Base-by-base conservation (phyloP, 1,284 basidiomycete genomes). In the Leccinum angustisporum region DNA sequence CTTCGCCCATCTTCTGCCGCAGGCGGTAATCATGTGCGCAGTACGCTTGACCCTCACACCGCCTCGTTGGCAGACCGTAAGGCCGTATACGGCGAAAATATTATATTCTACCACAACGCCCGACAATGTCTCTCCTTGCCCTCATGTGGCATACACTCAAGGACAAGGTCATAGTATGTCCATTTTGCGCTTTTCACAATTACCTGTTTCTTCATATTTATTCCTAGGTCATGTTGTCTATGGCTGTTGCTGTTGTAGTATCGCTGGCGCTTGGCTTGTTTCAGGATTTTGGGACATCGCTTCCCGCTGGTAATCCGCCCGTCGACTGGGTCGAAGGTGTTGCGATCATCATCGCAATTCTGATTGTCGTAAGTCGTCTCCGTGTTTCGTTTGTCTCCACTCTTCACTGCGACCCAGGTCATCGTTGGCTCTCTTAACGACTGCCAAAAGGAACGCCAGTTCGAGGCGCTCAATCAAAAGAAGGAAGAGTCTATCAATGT, bases 301-400 rank as follows among this genome's bases (percentile, higher is more conserved):
- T 85, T 27, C 27, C 27, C 27, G 27, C 27, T 27, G 27, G 27
- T 27, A 78, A 87, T 51, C 86, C 92, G 16, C 84, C 83, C 14
- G 91, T 92, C 3, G 96, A 98, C 71, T 99, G 97, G 96, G 95
- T 99, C 4, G 97, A 99, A 79, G 97, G 97, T 70, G 94, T 99
- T 13, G 95, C 97, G 7, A 99, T 99, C 72, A 86, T 97, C 68
- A 85, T 95, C 60, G 97, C 97, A 6, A 87, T 94, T 58, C 66
- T 85, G 56, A 93, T 95, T 64, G 94, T 97, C 65, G 89, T 88
- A 76, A 61, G 86, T 79, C 21, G 3, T 58, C 31, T 11, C 10
- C n/a, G 51, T 25, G 33, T 59, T 54, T 25, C 57, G 33, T 59
- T 53, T 25, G 58, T 48, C 4, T 57, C 30, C 52, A 30, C 18